Percentiles rank a stretch among this genome's conserved stretches.
Evolutionary conservation across 1,284 basidiomycete species (phyloP).

Genomic region (Ceratobasidium sp.): DNA sequence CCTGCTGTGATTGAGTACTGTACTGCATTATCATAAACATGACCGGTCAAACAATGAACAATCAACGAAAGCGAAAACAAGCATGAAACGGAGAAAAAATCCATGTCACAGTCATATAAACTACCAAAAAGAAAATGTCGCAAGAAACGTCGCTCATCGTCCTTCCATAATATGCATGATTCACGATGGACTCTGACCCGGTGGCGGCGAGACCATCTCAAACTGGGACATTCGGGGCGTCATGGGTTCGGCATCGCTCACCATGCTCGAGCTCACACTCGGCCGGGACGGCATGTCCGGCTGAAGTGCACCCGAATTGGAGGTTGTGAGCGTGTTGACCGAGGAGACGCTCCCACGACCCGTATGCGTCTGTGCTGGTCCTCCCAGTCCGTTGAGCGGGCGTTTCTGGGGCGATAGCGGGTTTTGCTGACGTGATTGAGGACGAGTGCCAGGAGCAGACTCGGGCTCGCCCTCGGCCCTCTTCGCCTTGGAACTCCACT

Average conservation of each 20-base stretch:
- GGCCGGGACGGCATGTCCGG: constrained; percentile 30
- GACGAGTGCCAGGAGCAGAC: background rate
- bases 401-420: constrained; percentile 15
- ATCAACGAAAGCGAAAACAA: constrained; percentile 22
- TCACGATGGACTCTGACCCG: constrained; percentile 6
- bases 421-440: constrained; percentile 12
- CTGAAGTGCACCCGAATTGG: constrained; percentile 3
- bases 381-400: constrained; percentile 10
- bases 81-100: constrained; percentile 17
- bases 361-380: background rate
- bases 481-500: constrained; percentile 29
- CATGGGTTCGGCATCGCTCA: constrained; percentile 42
- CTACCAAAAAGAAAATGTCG: constrained; percentile 10
- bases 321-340: constrained; percentile 31
- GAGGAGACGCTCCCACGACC: constrained; percentile 21
- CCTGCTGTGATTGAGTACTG: constrained; percentile 9
- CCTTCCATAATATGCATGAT: background rate
- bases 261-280: constrained; percentile 37
- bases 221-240: constrained; percentile 47
- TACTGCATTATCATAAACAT: constrained; percentile 42
- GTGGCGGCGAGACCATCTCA: constrained; percentile 46
- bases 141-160: background rate
- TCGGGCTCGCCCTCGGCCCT: constrained; percentile 1
- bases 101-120: constrained; percentile 30
- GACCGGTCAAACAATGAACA: background rate